Conservation (phyloP, 768 basidiomycete species). For the Ramaria sp. region DNA sequence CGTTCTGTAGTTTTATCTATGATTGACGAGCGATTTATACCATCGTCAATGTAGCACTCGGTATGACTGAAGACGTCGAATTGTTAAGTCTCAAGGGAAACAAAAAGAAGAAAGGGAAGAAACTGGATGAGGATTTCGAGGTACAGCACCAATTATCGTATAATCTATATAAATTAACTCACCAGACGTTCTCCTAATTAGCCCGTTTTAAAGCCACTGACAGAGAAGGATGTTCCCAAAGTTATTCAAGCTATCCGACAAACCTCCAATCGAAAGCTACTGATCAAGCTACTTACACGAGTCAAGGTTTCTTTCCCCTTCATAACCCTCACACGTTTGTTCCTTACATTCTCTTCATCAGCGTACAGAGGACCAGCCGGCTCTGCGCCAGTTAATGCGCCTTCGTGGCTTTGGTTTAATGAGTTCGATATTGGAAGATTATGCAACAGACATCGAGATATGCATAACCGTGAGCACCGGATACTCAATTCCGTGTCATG, state of each 20-base stretch:
- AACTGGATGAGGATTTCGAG: conserved; percentile 89
- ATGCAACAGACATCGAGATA: conserved; percentile 58
- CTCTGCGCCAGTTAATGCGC: conserved; percentile 78
- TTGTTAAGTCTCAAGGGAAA: conserved; percentile 71
- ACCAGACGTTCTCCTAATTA: conserved; percentile 21
- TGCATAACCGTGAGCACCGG: conserved; percentile 46
- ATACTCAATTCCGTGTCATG: background rate
- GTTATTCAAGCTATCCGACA: conserved; percentile 88
- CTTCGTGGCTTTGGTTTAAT: conserved; percentile 89
- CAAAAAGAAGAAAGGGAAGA: conserved; percentile 84
- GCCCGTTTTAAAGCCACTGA: conserved; percentile 70
- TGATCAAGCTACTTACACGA: conserved; percentile 73
- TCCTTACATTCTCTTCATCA: conserved; percentile 19
- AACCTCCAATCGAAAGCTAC: conserved; percentile 70
- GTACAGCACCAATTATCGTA: conserved; percentile 30
- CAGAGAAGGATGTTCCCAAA: conserved; percentile 67
- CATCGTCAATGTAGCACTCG: conserved; percentile 52
- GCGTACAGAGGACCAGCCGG: conserved; percentile 77
- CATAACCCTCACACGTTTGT: background rate
- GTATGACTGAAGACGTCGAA: conserved; percentile 88
- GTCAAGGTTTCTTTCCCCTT: conserved; percentile 48
- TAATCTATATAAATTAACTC: background rate
- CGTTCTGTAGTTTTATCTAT: conserved; percentile 12
- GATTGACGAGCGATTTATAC: background rate
- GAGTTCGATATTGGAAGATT: conserved; percentile 77